Percentiles rank a stretch among this genome's conserved stretches.
These are phyloP conservation scores for Phytopythium kandeliae DNA, from an alignment of 352 stramenopile genomes.

Conservation along the genomic window DNA sequence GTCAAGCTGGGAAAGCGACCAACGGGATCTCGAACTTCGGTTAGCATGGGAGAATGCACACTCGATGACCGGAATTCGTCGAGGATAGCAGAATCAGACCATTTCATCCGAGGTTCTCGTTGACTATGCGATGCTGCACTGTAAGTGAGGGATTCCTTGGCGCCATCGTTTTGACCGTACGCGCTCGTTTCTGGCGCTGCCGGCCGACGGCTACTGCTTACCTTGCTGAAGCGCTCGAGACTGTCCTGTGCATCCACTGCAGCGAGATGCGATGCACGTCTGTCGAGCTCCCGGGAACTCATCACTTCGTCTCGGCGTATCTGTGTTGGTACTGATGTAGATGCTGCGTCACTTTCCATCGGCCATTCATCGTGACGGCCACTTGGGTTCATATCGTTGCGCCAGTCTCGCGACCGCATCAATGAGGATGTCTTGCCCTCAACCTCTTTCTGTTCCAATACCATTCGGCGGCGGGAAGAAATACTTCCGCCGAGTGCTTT, in stretches of 20 bases:
- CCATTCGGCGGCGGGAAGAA: background rate
- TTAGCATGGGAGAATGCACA: background rate
- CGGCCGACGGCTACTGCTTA: conserved; percentile 47
- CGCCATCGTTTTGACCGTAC: background rate
- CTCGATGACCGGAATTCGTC: background rate
- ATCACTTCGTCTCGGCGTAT: background rate
- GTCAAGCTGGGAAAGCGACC: background rate
- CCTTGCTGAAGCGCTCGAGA: conserved; percentile 80
- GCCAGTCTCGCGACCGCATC: background rate
- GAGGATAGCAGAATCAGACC: background rate
- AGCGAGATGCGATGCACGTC: background rate
- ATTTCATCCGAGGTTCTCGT: background rate
- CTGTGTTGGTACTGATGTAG: background rate
- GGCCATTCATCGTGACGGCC: background rate
- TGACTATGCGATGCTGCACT: background rate
- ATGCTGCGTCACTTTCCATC: background rate
- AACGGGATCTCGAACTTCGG: background rate
- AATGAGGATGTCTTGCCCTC: background rate
- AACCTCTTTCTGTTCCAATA: background rate
- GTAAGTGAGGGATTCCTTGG: background rate
- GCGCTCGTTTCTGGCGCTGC: conserved; percentile 10
- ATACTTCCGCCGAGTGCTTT: background rate
- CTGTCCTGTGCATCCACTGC: conserved; percentile 41
- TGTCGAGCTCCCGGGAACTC: background rate
- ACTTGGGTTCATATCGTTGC: background rate